phyloP scores from a whole-genome alignment of 2,329 filamentous ascomycete species.

The Aphanoascus verrucosus region DNA sequence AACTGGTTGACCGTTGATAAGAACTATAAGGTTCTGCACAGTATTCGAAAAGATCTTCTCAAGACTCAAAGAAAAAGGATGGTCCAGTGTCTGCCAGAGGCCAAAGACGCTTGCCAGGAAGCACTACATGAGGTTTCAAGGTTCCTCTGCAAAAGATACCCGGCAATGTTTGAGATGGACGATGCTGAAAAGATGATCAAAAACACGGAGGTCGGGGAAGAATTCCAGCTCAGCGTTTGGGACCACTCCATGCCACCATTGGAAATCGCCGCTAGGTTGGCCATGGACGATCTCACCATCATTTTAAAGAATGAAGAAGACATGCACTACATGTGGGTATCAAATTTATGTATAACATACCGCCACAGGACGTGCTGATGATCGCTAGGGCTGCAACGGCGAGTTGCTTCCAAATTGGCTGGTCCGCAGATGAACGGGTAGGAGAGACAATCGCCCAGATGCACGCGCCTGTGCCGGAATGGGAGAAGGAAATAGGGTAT shows the following conservation, averaged over 20 bases:
- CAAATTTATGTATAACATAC: background rate
- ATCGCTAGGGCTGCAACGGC: conserved; percentile 38
- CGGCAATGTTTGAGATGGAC: conserved; percentile 33
- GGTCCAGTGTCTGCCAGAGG: conserved; percentile 37
- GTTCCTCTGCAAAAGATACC: conserved; percentile 38
- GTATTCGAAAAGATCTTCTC: conserved; percentile 35
- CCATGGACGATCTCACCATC: conserved; percentile 45
- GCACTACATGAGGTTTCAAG: conserved; percentile 36
- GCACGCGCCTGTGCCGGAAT: conserved; percentile 39
- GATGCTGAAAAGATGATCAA: conserved; percentile 26
- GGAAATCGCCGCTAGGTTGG: conserved; percentile 41
- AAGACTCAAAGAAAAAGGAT: conserved; percentile 32
- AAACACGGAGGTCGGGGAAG: conserved; percentile 38
- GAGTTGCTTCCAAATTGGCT: conserved; percentile 45
- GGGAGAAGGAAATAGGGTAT: conserved; percentile 39
- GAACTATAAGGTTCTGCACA: conserved; percentile 37
- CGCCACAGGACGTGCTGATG: background rate
- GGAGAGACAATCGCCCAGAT: conserved; percentile 41
- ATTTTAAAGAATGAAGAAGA: conserved; percentile 37
- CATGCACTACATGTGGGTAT: conserved; percentile 39
- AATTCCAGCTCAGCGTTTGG: conserved; percentile 30
- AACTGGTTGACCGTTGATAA: conserved; percentile 43
- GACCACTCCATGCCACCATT: conserved; percentile 34
- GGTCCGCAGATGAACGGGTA: conserved; percentile 41
- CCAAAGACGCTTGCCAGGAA: conserved; percentile 39